These are phyloP conservation scores for Darksidea phi DNA, from an alignment of 495 filamentous ascomycete genomes.

Conservation along the genomic window DNA sequence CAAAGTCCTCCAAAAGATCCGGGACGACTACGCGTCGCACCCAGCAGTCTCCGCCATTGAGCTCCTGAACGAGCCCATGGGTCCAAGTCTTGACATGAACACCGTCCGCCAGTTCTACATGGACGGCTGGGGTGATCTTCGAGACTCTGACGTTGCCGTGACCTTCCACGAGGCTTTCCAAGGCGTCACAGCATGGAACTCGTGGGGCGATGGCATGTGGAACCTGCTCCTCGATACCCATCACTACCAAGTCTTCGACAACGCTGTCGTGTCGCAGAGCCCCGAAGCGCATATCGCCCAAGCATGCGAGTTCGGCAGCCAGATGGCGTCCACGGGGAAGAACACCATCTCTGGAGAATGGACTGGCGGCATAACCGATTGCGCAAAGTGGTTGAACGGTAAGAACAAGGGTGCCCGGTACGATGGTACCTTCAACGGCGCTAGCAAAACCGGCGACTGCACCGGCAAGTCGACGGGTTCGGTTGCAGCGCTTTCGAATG, in stretches of 20 bases:
- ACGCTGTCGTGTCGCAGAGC: slow-evolving; percentile 33
- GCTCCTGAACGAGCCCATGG: slow-evolving; percentile 47
- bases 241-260: slow-evolving; percentile 47
- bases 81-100: slow-evolving; percentile 40
- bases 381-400: slow-evolving; percentile 52
- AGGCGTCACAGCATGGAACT: slow-evolving; percentile 42
- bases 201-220: slow-evolving; percentile 45
- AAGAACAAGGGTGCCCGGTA: slow-evolving; percentile 45
- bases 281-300: slow-evolving; percentile 38
- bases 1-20: slow-evolving; percentile 44
- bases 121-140: slow-evolving; percentile 45
- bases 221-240: slow-evolving; percentile 45
- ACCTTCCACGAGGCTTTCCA: slow-evolving; percentile 47
- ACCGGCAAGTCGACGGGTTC: slow-evolving; percentile 57
- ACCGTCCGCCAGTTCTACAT: slow-evolving; percentile 45
- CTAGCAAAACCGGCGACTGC: slow-evolving; percentile 56
- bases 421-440: slow-evolving; percentile 59
- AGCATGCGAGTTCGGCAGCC: slow-evolving; percentile 42
- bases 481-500: slow-evolving; percentile 51
- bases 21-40: slow-evolving; percentile 41
- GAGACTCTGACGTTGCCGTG: slow-evolving; percentile 40
- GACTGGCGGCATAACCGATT: slow-evolving; percentile 58
- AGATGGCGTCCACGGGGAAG: slow-evolving; percentile 45
- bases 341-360: slow-evolving; percentile 72
- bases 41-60: slow-evolving; percentile 44